Evolutionary conservation across 306 rosid species (phyloP).

Genomic region (Quercus suber): DNA sequence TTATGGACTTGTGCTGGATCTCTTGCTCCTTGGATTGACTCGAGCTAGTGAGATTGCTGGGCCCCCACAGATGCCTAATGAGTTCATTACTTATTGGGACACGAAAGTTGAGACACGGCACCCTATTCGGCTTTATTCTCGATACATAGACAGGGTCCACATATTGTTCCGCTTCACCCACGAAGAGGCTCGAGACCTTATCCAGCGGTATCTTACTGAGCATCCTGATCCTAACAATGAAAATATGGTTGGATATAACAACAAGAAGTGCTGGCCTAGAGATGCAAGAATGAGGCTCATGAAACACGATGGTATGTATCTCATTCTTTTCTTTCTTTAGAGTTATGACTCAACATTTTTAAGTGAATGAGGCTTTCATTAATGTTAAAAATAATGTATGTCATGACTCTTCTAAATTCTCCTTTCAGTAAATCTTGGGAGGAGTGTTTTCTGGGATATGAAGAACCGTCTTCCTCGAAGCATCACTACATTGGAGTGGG

Average conservation of each 20-base stretch:
- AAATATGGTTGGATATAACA: constrained; percentile 99
- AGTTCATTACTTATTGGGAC: constrained; percentile 95
- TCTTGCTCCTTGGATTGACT: constrained; percentile 93
- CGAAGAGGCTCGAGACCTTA: constrained; percentile 98
- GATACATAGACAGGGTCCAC: constrained; percentile 93
- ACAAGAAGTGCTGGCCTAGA: constrained; percentile 99
- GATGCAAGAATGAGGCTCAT: constrained; percentile 99
- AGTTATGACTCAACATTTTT: not conserved
- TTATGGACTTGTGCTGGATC: constrained; percentile 89
- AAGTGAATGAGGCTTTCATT: not conserved
- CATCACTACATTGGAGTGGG: constrained; percentile 98
- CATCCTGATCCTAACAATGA: constrained; percentile 99
- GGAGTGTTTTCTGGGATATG: constrained; percentile 99
- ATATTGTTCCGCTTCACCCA: constrained; percentile 95
- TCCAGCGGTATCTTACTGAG: constrained; percentile 95
- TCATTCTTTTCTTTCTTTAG: not conserved
- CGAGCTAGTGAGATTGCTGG: constrained; percentile 99
- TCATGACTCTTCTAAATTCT: constrained; percentile 5
- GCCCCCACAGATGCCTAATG: constrained; percentile 98
- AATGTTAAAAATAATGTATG: not conserved
- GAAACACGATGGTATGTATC: constrained; percentile 83
- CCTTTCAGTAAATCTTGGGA: constrained; percentile 87
- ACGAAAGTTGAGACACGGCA: constrained; percentile 97
- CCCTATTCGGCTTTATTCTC: constrained; percentile 92
- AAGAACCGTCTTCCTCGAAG: constrained; percentile 99